Evolutionary conservation across 371 early-diverging fungal genomes (phyloP).

Genomic region (Entomophthora muscae): DNA sequence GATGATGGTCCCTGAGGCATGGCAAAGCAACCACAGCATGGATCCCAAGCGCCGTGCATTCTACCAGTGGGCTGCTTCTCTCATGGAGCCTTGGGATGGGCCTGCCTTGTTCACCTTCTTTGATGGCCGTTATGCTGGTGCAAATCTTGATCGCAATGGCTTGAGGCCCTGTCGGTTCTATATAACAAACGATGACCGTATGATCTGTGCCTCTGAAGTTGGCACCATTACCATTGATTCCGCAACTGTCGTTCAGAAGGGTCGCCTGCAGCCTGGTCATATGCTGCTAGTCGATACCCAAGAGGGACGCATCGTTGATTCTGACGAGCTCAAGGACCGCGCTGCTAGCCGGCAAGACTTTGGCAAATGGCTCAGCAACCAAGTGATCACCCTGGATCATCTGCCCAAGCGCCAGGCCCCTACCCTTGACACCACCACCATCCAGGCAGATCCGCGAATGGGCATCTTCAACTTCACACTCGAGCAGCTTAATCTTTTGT

Average conservation of each 20-base stretch:
- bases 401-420: slow-evolving; percentile 11
- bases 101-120: slow-evolving; percentile 92
- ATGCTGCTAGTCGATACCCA: slow-evolving; percentile 93
- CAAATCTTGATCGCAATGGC: slow-evolving; percentile 89
- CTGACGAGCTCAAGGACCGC: slow-evolving; percentile 63
- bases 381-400: slow-evolving; percentile 50
- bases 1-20: slow-evolving; percentile 96
- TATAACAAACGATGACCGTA: slow-evolving; percentile 71
- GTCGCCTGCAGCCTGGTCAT: slow-evolving; percentile 87
- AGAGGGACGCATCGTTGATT: slow-evolving; percentile 79
- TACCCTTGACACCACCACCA: slow-evolving; percentile 20
- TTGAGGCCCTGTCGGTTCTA: slow-evolving; percentile 93
- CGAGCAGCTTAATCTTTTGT: slow-evolving; percentile 77
- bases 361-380: slow-evolving; percentile 60
- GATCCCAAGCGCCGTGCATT: slow-evolving; percentile 74
- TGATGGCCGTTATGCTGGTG: slow-evolving; percentile 92
- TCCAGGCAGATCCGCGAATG: slow-evolving; percentile 63
- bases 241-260: slow-evolving; percentile 64
- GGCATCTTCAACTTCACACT: slow-evolving; percentile 79
- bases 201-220: slow-evolving; percentile 95
- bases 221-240: slow-evolving; percentile 77
- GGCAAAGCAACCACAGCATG: slow-evolving; percentile 78
- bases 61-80: slow-evolving; percentile 88
- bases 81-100: slow-evolving; percentile 98
- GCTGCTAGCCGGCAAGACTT: slow-evolving; percentile 54